Conservation (phyloP, 1,139 yeast genomes). For the Wickerhamomyces sp. region DNA sequence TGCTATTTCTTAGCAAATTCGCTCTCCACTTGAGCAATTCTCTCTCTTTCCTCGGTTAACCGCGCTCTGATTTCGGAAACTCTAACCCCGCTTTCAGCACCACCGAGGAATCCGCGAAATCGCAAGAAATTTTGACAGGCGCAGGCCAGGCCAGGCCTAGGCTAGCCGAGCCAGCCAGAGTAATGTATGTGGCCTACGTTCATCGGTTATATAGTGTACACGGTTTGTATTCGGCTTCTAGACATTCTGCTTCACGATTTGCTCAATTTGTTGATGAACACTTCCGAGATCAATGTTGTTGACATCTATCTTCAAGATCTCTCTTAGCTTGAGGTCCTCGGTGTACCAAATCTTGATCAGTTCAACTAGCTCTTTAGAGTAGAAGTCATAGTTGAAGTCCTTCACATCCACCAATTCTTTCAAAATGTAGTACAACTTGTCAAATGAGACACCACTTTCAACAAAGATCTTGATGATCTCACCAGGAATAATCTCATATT, state of each 20-base stretch:
- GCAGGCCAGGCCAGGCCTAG: no score
- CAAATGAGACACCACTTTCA: slow-evolving; percentile 70
- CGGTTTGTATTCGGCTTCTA: slow-evolving; percentile 1
- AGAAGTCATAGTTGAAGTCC: slow-evolving; percentile 38
- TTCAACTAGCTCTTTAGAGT: slow-evolving; percentile 54
- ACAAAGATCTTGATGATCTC: slow-evolving; percentile 65
- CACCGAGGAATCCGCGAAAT: no score
- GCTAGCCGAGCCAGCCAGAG: no score
- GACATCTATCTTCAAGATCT: slow-evolving; percentile 25
- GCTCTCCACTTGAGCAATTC: no score
- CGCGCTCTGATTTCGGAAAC: no score
- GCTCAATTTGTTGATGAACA: slow-evolving; percentile 9
- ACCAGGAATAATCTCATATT: slow-evolving; percentile 45
- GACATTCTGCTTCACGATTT: slow-evolving; percentile 28
- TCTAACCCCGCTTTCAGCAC: no score
- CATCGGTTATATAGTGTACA: no score
- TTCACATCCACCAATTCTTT: slow-evolving; percentile 65
- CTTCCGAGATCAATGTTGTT: slow-evolving; percentile 15
- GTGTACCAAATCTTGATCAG: slow-evolving; percentile 63
- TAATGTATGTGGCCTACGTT: no score
- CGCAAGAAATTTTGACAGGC: no score
- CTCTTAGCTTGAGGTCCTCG: slow-evolving; percentile 57
- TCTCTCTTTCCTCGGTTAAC: no score
- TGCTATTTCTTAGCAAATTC: no score
- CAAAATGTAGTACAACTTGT: slow-evolving; percentile 61